A percentile compares a stretch with the other conserved stretches of the same genome.
These are phyloP conservation scores for Letharia lupina DNA, from an alignment of 495 filamentous ascomycete genomes.

Conservation along the genomic window DNA sequence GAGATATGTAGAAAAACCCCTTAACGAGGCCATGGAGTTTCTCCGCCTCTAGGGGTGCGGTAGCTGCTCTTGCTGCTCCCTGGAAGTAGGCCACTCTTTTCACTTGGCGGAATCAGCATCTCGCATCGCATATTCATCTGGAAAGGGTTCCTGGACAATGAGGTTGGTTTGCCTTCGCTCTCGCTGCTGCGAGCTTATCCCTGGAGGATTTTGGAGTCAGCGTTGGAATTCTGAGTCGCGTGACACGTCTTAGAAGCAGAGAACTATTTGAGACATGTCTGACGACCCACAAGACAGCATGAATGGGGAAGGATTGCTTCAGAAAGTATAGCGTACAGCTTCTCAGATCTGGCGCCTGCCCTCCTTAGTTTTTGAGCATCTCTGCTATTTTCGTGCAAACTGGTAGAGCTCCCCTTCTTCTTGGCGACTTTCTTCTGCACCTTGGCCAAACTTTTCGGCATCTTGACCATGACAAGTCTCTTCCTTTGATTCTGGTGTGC, in stretches of 20 bases:
- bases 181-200: slow-evolving; percentile 50
- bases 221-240: no score
- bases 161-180: slow-evolving; percentile 58
- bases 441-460: slow-evolving; percentile 70
- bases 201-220: no score
- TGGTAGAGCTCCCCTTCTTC: slow-evolving; percentile 60
- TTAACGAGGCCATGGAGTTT: slow-evolving; percentile 55
- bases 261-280: no score
- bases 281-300: no score
- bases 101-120: slow-evolving; percentile 39
- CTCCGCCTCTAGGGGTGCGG: slow-evolving; percentile 46
- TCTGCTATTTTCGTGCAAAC: slow-evolving; percentile 75
- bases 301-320: no score
- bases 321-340: slow-evolving; percentile 33
- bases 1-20: slow-evolving; percentile 38
- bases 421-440: slow-evolving; percentile 78
- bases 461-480: slow-evolving; percentile 31
- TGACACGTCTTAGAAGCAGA: no score
- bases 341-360: slow-evolving; percentile 67
- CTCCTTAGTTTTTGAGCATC: slow-evolving; percentile 67
- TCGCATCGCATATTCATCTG: not conserved
- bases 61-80: slow-evolving; percentile 47
- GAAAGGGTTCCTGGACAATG: slow-evolving; percentile 43
- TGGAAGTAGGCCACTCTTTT: slow-evolving; percentile 66
- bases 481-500: not conserved